Evolutionary conservation across 129 eudicot species (phyloP).

Genomic region (Lactuca sativa): DNA sequence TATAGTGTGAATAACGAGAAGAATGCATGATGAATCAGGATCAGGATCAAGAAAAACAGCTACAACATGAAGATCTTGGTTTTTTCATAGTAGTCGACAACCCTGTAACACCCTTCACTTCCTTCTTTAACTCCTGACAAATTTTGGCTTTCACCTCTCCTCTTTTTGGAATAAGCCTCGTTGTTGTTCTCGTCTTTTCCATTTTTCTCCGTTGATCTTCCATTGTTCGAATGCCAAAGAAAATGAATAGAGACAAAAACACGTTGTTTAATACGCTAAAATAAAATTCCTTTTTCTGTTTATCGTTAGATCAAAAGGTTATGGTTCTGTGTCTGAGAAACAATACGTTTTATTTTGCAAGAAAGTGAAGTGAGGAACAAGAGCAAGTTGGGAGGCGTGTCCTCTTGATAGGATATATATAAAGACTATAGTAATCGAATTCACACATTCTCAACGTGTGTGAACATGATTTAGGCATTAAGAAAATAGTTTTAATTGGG

Average conservation of each 20-base stretch:
- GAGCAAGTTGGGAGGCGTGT: slow-evolving; percentile 11
- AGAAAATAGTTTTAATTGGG: not conserved
- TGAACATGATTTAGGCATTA: not conserved
- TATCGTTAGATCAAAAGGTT: not conserved
- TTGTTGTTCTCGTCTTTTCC: not conserved
- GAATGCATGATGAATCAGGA: not conserved
- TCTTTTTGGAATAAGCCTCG: slow-evolving; percentile 18
- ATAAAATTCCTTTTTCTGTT: not conserved
- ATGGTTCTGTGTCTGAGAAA: not conserved
- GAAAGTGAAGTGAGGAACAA: slow-evolving; percentile 15
- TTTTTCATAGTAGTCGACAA: slow-evolving; percentile 4
- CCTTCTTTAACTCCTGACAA: slow-evolving; percentile 17
- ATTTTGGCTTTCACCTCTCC: slow-evolving; percentile 33
- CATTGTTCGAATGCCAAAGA: slow-evolving; percentile 4
- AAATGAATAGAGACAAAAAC: not conserved
- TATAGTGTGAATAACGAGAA: not conserved
- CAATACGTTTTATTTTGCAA: not conserved
- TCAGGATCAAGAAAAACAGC: slow-evolving; percentile 3
- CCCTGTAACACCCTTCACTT: slow-evolving; percentile 9
- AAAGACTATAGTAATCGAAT: not conserved
- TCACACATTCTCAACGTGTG: not conserved
- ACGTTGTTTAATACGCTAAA: too few species aligned
- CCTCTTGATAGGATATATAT: slow-evolving; percentile 14
- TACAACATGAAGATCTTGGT: slow-evolving; percentile 24
- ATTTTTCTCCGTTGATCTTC: slow-evolving; percentile 5